Conservation (phyloP, 352 stramenopile species). For the Phytophthora syringae region DNA sequence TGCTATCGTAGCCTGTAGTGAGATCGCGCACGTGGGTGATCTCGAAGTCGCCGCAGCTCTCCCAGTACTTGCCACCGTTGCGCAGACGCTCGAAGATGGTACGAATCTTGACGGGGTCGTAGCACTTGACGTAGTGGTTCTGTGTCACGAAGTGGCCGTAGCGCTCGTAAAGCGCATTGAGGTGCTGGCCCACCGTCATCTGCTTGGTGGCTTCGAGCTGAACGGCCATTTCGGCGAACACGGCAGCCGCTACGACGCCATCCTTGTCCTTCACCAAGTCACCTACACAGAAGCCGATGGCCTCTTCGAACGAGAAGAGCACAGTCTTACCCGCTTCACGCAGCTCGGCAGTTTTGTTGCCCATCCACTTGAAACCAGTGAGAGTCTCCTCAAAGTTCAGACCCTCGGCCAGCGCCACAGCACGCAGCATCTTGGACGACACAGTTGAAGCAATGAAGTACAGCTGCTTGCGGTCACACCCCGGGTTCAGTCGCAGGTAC, state of each 20-base stretch:
- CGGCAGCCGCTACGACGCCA: conserved; percentile 92
- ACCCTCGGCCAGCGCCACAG: conserved; percentile 92
- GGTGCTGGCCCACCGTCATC: conserved; percentile 71
- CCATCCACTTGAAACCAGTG: conserved; percentile 99
- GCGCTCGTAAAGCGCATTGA: conserved; percentile 90
- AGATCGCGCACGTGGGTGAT: conserved; percentile 89
- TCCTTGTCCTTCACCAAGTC: conserved; percentile 99
- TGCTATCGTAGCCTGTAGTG: conserved; percentile 89
- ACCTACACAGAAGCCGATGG: conserved; percentile 98
- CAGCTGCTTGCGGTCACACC: conserved; percentile 63
- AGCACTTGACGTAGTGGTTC: conserved; percentile 98
- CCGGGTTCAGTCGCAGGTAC: conserved; percentile 60
- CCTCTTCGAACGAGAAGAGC: conserved; percentile 98
- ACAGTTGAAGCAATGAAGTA: conserved; percentile 96
- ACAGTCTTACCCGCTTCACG: conserved; percentile 90
- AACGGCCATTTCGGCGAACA: conserved; percentile 92
- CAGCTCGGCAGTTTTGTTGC: conserved; percentile 87
- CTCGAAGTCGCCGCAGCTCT: conserved; percentile 78
- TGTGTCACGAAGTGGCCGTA: conserved; percentile 98
- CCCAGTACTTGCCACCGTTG: conserved; percentile 90
- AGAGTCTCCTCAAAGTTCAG: conserved; percentile 98
- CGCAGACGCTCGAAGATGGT: conserved; percentile 93
- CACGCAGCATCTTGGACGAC: conserved; percentile 96
- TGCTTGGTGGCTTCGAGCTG: conserved; percentile 58
- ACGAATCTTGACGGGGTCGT: conserved; percentile 88